Evolutionary conservation across 306 rosid species (phyloP), one percentile per base, ranked within the genome.

Genomic region (Styphnolobium japonicum): DNA sequence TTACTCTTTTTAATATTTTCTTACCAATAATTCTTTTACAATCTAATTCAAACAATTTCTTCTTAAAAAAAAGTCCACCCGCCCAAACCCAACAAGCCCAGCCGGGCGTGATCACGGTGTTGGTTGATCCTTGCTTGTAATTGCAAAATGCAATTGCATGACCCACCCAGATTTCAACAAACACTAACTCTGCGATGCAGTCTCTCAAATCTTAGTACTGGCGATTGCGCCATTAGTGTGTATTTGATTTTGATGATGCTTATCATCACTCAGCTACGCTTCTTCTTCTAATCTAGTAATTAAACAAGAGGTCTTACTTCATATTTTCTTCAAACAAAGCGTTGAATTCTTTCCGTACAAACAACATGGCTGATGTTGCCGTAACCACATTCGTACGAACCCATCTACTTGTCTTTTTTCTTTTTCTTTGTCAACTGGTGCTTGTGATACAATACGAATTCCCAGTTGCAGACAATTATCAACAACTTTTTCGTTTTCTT

Each of bases 331-430:
- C 39, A 21, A 36, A 21, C 25, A 8, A 18, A 36, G 49, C 71
- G n/a, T n/a, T n/a, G n/a, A n/a, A n/a, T n/a, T n/a, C n/a, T n/a
- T n/a, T n/a, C n/a, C n/a, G n/a, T n/a, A n/a, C n/a, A n/a, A 21
- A 55, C 64, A 37, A n/a, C n/a, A 88, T 88, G 91, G 72, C 87
- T 42, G 80, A 73, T 34, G 67, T 85, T 69, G 85, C 84, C 10
- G 71, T n/a, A 72, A 71, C 68, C 65, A 27, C 78, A 31, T 43
- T 46, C 84, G 91, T 85, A 75, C 29, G 6, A 36, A 29, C 36
- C 14, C 10, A 14, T 66, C 12, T 37, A 5, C 62, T 7, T 61
- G 6, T 48, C 12, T 9, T 19, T 3, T 11, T 18, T 57, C 2
- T 27, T 49, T 19, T 49, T 16, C 21, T 49, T 58, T 10, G 5